Percentiles rank a stretch among this genome's conserved stretches.
These are phyloP conservation scores for Meyerozyma athensensis DNA, from an alignment of 1,139 yeast genomes.

Conservation along the genomic window DNA sequence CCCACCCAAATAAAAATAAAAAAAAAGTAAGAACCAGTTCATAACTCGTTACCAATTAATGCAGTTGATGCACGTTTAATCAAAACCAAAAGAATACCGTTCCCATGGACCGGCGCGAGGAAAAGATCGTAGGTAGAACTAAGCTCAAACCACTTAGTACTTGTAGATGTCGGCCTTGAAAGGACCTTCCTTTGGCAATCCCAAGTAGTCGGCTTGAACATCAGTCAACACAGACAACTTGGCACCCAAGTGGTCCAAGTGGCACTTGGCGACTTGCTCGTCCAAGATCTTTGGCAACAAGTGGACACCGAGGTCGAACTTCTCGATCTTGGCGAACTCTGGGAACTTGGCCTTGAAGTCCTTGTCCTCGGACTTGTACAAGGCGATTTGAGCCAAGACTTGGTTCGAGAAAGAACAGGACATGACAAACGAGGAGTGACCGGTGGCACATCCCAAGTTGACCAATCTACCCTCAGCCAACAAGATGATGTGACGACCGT, in stretches of 20 bases:
- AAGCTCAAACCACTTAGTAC: constrained; percentile 53
- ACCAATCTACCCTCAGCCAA: constrained; percentile 99
- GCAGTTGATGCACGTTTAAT: constrained; percentile 47
- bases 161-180: constrained; percentile 98
- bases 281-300: constrained; percentile 97
- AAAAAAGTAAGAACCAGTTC: constrained; percentile 10
- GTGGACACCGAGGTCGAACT: constrained; percentile 91
- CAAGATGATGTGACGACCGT: constrained; percentile 92
- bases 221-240: constrained; percentile 72
- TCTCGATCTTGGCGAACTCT: constrained; percentile 91
- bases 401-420: constrained; percentile 99
- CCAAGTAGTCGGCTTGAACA: constrained; percentile 93
- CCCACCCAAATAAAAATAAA: constrained; percentile 17
- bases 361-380: constrained; percentile 84
- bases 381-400: constrained; percentile 98
- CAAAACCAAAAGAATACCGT: constrained; percentile 7
- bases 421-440: constrained; percentile 99
- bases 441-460: constrained; percentile 99
- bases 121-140: constrained; percentile 6
- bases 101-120: constrained; percentile 4
- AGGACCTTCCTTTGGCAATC: constrained; percentile 92
- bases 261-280: constrained; percentile 98
- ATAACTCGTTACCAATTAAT: constrained; percentile 20
- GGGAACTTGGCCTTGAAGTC: constrained; percentile 77
- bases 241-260: constrained; percentile 93